phyloP scores from a whole-genome alignment of 257 asterid species.

The Solanum rostratum region DNA sequence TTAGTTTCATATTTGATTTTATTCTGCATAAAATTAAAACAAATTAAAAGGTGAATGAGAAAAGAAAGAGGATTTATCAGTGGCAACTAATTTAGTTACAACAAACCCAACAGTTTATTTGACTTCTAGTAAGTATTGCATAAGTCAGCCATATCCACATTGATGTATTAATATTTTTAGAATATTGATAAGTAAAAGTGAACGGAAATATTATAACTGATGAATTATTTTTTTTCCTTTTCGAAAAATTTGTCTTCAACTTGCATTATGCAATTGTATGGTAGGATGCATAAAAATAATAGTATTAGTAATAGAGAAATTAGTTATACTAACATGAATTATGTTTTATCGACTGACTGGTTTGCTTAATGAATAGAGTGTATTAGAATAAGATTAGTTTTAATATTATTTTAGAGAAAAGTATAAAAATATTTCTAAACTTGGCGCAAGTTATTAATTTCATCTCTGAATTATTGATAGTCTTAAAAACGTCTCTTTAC shows the following conservation, averaged over 20 bases:
- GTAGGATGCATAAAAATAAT: background rate
- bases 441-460: no score
- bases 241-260: no score
- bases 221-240: background rate
- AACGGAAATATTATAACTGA: background rate
- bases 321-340: background rate
- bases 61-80: background rate
- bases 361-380: background rate
- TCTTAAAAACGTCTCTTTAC: no score
- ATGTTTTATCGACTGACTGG: background rate
- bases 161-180: background rate
- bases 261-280: background rate
- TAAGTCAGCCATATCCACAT: background rate
- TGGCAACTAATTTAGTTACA: slow-evolving; percentile 4
- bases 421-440: no score
- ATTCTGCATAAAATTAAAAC: background rate
- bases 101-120: slow-evolving; percentile 17
- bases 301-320: background rate
- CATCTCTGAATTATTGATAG: no score
- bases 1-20: background rate
- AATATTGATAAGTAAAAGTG: background rate
- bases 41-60: background rate
- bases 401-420: no score
- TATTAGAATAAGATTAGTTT: no score
- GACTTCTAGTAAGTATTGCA: background rate